phyloP scores from a whole-genome alignment of 257 asterid species.

The Przewalskia tangutica region DNA sequence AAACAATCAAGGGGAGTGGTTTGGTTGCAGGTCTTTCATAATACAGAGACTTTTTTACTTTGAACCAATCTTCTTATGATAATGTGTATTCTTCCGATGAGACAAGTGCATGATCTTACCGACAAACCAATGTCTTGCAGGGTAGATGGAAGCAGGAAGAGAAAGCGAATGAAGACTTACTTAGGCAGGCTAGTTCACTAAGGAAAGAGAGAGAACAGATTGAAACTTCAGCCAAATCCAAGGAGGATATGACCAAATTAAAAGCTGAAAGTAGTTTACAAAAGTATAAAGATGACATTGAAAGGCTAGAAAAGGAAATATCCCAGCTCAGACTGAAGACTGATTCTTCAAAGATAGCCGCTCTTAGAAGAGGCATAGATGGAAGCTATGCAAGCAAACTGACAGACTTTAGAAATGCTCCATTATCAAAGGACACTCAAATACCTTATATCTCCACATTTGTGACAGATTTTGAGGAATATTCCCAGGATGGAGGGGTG shows the following conservation, averaged over 20 bases:
- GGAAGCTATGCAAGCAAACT: conserved; percentile 61
- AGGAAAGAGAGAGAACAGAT: conserved; percentile 62
- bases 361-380: conserved; percentile 67
- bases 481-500: conserved; percentile 38
- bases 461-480: conserved; percentile 18
- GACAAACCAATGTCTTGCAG: conserved; percentile 34
- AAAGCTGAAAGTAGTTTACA: conserved; percentile 65
- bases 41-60: background rate
- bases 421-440: conserved; percentile 22
- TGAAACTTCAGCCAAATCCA: conserved; percentile 60
- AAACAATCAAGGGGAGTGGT: background rate
- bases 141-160: conserved; percentile 55
- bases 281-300: conserved; percentile 58
- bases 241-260: conserved; percentile 49
- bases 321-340: conserved; percentile 63
- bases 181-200: conserved; percentile 37
- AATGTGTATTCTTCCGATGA: conserved; percentile 5
- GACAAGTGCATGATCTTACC: conserved; percentile 10
- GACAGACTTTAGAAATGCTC: conserved; percentile 22
- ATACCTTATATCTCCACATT: conserved; percentile 33
- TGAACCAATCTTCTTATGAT: background rate
- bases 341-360: conserved; percentile 78
- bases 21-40: background rate
- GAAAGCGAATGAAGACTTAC: conserved; percentile 45
- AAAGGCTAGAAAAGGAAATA: conserved; percentile 61